Conservation (phyloP, 176 grass and related monocot genomes). For the Ensete ventricosum region DNA sequence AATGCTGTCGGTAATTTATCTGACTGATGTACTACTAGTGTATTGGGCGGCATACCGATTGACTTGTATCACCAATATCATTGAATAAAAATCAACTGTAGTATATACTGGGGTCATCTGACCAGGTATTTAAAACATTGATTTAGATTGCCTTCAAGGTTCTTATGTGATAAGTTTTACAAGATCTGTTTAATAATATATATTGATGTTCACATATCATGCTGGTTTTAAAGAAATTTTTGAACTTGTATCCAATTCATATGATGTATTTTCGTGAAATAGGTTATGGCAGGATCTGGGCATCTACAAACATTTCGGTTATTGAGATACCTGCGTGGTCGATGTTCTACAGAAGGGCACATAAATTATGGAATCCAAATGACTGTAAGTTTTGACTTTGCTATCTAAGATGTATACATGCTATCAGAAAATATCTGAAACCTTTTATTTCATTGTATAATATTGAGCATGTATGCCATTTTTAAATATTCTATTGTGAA, state of each 20-base stretch:
- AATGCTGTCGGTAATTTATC: too few relatives aligned
- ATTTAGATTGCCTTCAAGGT: background rate
- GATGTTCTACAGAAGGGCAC: slow-evolving; percentile 88
- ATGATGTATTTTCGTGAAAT: slow-evolving; percentile 7
- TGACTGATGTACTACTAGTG: too few relatives aligned
- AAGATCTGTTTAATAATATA: background rate
- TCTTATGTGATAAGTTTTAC: background rate
- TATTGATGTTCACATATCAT: background rate
- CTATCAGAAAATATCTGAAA: background rate
- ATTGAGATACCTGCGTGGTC: slow-evolving; percentile 78
- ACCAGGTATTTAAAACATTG: too few relatives aligned
- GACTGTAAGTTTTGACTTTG: slow-evolving; percentile 46
- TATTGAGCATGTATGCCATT: background rate
- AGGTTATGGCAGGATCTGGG: slow-evolving; percentile 97
- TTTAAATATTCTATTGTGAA: background rate
- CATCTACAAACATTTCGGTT: slow-evolving; percentile 88
- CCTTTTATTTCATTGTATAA: background rate
- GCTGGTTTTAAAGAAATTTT: background rate
- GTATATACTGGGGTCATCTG: too few relatives aligned
- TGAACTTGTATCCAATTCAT: background rate
- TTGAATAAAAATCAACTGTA: too few relatives aligned
- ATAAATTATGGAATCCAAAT: slow-evolving; percentile 98
- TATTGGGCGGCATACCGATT: too few relatives aligned
- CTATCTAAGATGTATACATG: background rate
- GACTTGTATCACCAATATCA: too few relatives aligned